Evolutionary conservation across 139 green algal genomes (phyloP).

Genomic region (Volvox africanus): DNA sequence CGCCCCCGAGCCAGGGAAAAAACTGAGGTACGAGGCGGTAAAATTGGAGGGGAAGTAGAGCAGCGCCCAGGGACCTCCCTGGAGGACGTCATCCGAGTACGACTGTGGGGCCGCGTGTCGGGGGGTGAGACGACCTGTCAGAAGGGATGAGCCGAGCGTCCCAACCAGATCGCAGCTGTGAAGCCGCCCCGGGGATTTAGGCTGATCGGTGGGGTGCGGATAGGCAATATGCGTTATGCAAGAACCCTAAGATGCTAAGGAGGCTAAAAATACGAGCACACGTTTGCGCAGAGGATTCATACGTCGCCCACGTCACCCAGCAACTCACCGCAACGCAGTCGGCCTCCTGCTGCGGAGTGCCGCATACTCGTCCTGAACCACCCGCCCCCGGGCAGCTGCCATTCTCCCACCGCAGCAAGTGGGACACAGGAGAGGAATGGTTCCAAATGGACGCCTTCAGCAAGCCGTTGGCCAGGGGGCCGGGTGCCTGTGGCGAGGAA

Average conservation of each 20-base stretch:
- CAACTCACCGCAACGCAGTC: constrained; percentile 30
- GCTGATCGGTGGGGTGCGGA: no score
- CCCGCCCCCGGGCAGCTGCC: background rate
- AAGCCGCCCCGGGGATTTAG: no score
- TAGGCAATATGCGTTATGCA: no score
- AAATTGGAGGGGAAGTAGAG: constrained; percentile 36
- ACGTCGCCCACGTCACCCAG: background rate
- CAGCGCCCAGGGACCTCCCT: constrained; percentile 28
- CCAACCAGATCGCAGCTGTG: no score
- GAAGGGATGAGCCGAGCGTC: no score
- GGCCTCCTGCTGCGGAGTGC: background rate
- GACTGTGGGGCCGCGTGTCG: background rate
- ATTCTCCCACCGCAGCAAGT: background rate
- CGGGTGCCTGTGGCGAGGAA: background rate
- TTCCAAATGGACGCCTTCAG: background rate
- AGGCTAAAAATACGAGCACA: no score
- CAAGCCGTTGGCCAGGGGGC: background rate
- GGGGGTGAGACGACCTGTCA: no score
- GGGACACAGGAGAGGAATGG: background rate
- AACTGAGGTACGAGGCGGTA: constrained; percentile 18
- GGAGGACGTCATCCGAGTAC: background rate
- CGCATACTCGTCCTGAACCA: background rate
- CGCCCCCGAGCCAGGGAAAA: background rate
- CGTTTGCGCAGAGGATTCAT: no score
- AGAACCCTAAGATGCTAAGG: no score